Evolutionary conservation across 805 yeast species (phyloP).

Genomic region (Sugiyamaella chiloensis): DNA sequence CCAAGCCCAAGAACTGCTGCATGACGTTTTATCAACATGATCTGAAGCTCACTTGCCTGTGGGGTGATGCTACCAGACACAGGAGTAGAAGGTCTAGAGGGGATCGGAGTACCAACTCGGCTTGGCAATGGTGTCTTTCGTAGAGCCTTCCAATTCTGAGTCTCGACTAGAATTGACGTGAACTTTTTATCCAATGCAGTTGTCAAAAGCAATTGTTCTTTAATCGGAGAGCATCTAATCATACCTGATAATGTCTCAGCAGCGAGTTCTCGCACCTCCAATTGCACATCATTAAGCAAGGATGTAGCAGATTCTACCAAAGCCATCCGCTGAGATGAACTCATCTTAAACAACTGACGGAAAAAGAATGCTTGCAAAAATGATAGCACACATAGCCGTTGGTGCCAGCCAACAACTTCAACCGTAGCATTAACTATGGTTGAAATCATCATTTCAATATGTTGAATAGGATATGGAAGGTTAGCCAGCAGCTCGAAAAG

Average conservation of each 20-base stretch:
- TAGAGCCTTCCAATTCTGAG: conserved; percentile 28
- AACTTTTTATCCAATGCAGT: conserved; percentile 37
- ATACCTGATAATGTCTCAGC: conserved; percentile 75
- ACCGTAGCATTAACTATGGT: conserved; percentile 47
- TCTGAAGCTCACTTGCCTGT: conserved; percentile 28
- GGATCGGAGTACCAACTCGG: conserved; percentile 13
- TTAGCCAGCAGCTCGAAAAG: conserved; percentile 47
- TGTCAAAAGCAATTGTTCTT: conserved; percentile 41
- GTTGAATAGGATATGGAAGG: conserved; percentile 42
- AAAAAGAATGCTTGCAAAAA: conserved; percentile 70
- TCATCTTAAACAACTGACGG: conserved; percentile 58
- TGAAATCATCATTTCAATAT: conserved; percentile 43
- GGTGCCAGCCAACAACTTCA: conserved; percentile 47
- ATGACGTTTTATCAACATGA: conserved; percentile 52
- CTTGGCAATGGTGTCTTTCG: conserved; percentile 12
- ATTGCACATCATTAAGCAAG: conserved; percentile 57
- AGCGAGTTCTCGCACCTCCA: conserved; percentile 73
- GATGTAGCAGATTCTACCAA: conserved; percentile 52
- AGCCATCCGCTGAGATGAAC: conserved; percentile 42
- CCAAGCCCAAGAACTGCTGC: conserved; percentile 89
- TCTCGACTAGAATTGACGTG: conserved; percentile 34
- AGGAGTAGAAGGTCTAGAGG: conserved; percentile 4
- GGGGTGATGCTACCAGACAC: conserved; percentile 9
- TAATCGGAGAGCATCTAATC: conserved; percentile 57
- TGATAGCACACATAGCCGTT: conserved; percentile 61